phyloP scores from a whole-genome alignment of 2,329 filamentous ascomycete species.

The Knufia petricola region DNA sequence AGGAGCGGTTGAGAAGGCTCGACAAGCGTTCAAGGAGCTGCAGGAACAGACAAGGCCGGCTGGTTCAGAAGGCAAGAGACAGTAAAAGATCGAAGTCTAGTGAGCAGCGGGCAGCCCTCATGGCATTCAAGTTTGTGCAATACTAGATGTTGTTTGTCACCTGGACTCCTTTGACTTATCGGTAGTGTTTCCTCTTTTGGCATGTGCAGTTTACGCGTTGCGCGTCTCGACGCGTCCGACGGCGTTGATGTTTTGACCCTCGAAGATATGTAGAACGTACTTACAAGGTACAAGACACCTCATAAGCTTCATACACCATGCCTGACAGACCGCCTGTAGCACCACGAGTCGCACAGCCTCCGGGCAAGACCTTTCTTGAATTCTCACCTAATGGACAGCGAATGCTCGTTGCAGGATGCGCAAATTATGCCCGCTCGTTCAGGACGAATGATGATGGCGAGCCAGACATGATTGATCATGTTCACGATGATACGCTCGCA shows the following conservation, averaged over 20 bases:
- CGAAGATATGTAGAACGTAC: background rate
- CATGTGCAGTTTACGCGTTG: constrained; percentile 1
- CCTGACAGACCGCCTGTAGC: constrained; percentile 21
- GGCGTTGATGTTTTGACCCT: background rate
- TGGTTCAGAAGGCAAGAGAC: background rate
- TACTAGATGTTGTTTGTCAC: no score
- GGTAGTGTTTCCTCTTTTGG: no score
- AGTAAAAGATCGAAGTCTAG: no score
- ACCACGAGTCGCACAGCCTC: constrained; percentile 47
- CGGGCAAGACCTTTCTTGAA: constrained; percentile 73
- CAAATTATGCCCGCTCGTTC: constrained; percentile 89
- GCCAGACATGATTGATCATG: constrained; percentile 84
- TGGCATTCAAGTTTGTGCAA: no score
- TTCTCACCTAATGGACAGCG: constrained; percentile 84
- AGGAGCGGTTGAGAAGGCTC: background rate
- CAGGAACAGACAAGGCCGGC: background rate
- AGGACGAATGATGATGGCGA: constrained; percentile 86
- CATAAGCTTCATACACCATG: constrained; percentile 12
- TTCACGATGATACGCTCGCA: constrained; percentile 72
- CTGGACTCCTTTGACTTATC: no score
- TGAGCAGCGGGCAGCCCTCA: no score
- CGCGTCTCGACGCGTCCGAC: background rate
- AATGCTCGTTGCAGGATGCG: constrained; percentile 82
- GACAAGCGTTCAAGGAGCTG: background rate
- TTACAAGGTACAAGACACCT: background rate